phyloP scores from a whole-genome alignment of 257 asterid species.

The Salvia rosmarinus region DNA sequence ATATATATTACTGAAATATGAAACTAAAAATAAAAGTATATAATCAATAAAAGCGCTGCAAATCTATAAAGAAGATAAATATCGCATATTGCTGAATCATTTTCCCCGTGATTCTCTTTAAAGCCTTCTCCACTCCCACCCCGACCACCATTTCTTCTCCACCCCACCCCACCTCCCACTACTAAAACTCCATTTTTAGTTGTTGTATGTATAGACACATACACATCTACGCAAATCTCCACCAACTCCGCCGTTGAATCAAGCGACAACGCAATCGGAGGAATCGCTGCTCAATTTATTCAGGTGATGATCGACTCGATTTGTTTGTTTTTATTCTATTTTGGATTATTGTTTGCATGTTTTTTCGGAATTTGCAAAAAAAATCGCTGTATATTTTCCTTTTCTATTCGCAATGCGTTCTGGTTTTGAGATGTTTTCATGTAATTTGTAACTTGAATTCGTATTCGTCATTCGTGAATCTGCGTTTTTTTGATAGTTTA shows the following conservation, averaged over 20 bases:
- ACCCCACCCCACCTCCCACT: neutral
- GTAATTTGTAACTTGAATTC: constrained; percentile 15
- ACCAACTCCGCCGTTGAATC: constrained; percentile 24
- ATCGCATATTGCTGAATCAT: constrained; percentile 2
- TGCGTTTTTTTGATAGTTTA: neutral
- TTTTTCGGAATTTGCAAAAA: constrained; percentile 16
- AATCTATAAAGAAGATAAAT: neutral
- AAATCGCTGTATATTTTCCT: no score
- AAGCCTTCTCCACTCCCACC: constrained; percentile 39
- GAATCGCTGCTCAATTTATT: constrained; percentile 20
- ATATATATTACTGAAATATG: no score
- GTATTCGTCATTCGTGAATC: neutral
- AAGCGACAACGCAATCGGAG: constrained; percentile 5
- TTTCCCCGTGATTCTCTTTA: constrained; percentile 43
- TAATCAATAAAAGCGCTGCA: neutral
- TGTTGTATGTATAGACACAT: neutral
- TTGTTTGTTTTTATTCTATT: neutral
- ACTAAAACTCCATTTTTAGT: constrained; percentile 18
- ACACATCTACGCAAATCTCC: neutral
- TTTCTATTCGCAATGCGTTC: neutral
- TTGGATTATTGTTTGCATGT: constrained; percentile 3
- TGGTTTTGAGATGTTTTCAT: neutral
- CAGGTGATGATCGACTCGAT: constrained; percentile 35
- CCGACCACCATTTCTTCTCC: constrained; percentile 31
- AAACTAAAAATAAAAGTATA: neutral